Evolutionary conservation across 2,329 filamentous ascomycete genomes (phyloP).

Genomic region (Nemania abortiva): DNA sequence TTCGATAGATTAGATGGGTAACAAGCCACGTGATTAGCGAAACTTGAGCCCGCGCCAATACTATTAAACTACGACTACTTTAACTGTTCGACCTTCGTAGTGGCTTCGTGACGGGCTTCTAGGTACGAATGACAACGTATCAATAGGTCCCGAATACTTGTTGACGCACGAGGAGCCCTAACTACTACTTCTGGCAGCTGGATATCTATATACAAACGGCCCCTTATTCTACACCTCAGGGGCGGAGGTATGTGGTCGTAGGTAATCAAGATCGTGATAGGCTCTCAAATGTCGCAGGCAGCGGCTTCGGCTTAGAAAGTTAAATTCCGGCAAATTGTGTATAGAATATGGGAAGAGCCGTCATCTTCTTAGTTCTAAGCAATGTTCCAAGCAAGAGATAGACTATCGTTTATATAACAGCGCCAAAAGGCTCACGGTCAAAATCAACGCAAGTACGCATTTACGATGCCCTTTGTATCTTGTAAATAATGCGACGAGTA

Average conservation of each 20-base stretch:
- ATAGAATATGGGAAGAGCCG: background rate
- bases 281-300: background rate
- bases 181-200: too few species aligned
- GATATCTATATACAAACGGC: too few species aligned
- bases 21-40: background rate
- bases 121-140: too few species aligned
- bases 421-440: slow-evolving; percentile 4
- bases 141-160: too few species aligned
- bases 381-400: background rate
- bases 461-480: too few species aligned
- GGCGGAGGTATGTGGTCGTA: too few species aligned
- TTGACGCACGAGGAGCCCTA: too few species aligned
- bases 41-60: slow-evolving; percentile 9
- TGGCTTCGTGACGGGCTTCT: too few species aligned
- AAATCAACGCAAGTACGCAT: too few species aligned
- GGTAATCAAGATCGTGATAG: too few species aligned
- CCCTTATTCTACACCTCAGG: too few species aligned
- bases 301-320: background rate
- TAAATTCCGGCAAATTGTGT: background rate
- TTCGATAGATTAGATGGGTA: background rate
- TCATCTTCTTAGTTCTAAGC: background rate
- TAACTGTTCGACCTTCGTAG: background rate
- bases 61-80: background rate
- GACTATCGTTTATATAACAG: background rate
- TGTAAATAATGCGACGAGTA: too few species aligned